Evolutionary conservation across 768 basidiomycete species (phyloP), one percentile per base, ranked within the genome.

Genomic region (Obba rivulosa): DNA sequence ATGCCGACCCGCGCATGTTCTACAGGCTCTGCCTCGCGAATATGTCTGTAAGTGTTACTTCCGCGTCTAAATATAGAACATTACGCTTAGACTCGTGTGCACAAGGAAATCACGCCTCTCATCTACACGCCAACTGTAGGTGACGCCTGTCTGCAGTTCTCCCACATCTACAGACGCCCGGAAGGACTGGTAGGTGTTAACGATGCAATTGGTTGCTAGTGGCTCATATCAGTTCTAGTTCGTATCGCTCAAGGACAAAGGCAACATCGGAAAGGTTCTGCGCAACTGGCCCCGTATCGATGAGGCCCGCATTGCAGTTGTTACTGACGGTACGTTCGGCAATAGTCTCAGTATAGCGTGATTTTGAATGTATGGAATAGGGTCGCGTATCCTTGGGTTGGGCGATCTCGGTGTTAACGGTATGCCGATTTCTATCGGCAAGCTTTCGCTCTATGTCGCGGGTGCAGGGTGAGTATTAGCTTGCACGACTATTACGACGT

Each of bases 101-200:
- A n/a, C n/a, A n/a, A 77, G 73, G 79, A 78, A 61, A 67, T 81
- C 46, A 77, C 75, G 11, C 92, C 92, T 13, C 75, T 93, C 37
- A 90, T 95, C 47, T 95, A 94, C 64, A 95, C 92, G 0, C 92
- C 92, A 0, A 91, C 88, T 13, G 91, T 95, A 23, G 92, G 92
- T 21, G 90, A 94, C 57, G 92, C 92, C 3, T 93, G 91, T 62
- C 63, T 89, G 55, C 84, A 89, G 59, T 92, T 80, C 69, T 87
- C 84, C 18, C 80, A 85, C 51, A 90, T 83, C 54, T 90, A 83
- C 62, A 73, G 85, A 54, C 74, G 77, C 35, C 80, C 87, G 0
- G 87, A 90, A 62, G 87, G 87, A 37, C 65, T 85, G 64, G 79
- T 92, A 55, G 73, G 51, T 92, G 54, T 3, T 38, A 3, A 18